Conservation (phyloP, 305 asterid genomes). For the Fraxinus nigra region DNA sequence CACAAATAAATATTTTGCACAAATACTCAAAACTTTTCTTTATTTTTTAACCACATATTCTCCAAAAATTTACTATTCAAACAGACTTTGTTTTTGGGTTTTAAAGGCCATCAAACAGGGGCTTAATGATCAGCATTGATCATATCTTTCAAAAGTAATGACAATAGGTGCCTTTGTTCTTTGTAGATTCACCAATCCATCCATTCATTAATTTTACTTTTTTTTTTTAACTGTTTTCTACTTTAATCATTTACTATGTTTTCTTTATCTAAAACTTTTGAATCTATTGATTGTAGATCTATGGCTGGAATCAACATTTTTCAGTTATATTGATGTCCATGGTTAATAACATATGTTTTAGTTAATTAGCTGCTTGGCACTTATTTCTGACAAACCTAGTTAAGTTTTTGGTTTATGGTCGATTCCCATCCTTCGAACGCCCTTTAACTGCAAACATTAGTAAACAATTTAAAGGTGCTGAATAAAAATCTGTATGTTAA, state of each 20-base stretch:
- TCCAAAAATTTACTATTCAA: neutral
- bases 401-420: neutral
- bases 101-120: too few species aligned
- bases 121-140: neutral
- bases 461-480: neutral
- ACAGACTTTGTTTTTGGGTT: neutral
- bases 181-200: constrained; percentile 5
- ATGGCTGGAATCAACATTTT: neutral
- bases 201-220: neutral
- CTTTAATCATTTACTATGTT: neutral
- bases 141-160: neutral
- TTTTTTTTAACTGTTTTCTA: neutral
- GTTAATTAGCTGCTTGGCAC: neutral
- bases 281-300: neutral
- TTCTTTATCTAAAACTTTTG: constrained; percentile 14
- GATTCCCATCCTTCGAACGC: neutral
- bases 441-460: neutral
- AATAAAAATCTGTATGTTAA: neutral
- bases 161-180: neutral
- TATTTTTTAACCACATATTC: neutral
- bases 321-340: neutral
- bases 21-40: too few species aligned
- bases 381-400: neutral
- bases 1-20: too few species aligned
- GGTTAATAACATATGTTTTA: neutral